Percentiles rank a stretch among this genome's conserved stretches.
phyloP scores from a whole-genome alignment of 176 grass and related monocot genomes.

The Themeda triandra region DNA sequence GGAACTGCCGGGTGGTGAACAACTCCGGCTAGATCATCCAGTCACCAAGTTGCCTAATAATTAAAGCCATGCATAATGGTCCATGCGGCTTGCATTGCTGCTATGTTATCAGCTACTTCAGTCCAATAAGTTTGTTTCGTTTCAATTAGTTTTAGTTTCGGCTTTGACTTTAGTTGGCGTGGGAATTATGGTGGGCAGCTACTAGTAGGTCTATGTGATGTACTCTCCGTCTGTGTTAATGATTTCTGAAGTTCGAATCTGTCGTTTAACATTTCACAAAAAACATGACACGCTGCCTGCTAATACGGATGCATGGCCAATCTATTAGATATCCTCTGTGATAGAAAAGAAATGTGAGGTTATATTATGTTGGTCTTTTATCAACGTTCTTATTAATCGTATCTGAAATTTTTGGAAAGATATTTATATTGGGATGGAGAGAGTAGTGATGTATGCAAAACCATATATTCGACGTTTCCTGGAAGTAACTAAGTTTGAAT shows the following conservation, averaged over 20 bases:
- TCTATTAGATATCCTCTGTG: no score
- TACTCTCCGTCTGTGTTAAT: neutral
- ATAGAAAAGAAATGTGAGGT: no score
- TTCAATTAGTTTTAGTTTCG: neutral
- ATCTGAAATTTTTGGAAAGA: no score
- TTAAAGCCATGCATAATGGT: neutral
- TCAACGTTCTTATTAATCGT: no score
- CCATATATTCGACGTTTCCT: no score
- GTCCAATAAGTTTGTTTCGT: neutral
- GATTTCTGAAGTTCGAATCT: neutral
- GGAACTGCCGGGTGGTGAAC: slow-evolving; percentile 58
- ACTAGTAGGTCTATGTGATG: neutral
- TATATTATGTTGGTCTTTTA: no score
- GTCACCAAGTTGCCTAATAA: no score
- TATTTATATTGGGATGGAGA: no score
- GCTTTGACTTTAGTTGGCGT: neutral
- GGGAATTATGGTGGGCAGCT: neutral
- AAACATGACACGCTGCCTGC: no score
- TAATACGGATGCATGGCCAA: no score
- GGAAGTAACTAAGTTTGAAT: no score
- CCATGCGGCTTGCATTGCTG: neutral
- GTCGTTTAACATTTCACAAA: neutral
- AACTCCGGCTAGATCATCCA: neutral
- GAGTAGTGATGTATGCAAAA: no score
- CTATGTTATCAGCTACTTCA: neutral